phyloP scores from a whole-genome alignment of 305 asterid genomes.

The Solanum hybrid region DNA sequence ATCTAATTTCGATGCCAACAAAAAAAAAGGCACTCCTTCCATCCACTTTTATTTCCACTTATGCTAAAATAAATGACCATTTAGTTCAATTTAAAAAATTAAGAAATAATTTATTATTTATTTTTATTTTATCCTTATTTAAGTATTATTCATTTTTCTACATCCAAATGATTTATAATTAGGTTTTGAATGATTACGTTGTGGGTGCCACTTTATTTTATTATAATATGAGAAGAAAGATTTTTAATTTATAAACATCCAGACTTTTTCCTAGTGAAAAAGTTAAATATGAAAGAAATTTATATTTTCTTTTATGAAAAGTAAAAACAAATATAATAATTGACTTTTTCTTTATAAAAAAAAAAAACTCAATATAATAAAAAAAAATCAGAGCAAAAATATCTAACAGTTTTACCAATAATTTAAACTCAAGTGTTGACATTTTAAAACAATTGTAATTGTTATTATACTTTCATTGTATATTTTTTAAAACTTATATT shows the following conservation, averaged over 20 bases:
- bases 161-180: too few species aligned
- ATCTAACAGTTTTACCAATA: background rate
- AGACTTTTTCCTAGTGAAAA: background rate
- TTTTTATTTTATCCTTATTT: too few species aligned
- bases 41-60: background rate
- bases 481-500: background rate
- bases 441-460: background rate
- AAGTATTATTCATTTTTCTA: background rate
- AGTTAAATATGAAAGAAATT: background rate
- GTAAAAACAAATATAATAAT: too few species aligned
- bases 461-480: background rate
- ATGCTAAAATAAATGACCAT: background rate
- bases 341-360: too few species aligned
- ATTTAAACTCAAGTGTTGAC: background rate
- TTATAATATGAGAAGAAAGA: too few species aligned
- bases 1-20: background rate
- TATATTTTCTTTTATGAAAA: background rate
- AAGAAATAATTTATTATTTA: too few species aligned
- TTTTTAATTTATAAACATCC: too few species aligned
- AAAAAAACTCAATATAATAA: too few species aligned
- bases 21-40: background rate
- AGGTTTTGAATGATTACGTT: background rate
- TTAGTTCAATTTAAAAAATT: too few species aligned
- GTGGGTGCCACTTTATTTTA: background rate
- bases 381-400: too few species aligned